phyloP scores from a whole-genome alignment of 2,329 filamentous ascomycete genomes.

The Fusarium fracticaudum region DNA sequence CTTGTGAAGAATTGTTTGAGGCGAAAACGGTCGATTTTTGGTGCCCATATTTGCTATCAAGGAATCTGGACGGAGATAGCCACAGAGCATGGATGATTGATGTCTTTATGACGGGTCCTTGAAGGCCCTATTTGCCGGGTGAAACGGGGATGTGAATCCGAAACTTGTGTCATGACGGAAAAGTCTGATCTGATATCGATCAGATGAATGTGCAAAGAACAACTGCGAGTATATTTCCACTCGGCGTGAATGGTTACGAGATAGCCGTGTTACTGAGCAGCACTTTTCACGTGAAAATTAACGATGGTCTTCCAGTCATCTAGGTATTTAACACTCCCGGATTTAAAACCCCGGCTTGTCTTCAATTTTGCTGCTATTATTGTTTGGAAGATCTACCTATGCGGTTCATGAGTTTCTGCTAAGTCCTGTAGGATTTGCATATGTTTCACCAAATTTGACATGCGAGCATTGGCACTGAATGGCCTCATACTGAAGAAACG shows the following conservation, averaged over 20 bases:
- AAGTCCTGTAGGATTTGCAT: not conserved
- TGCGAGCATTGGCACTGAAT: too few species aligned
- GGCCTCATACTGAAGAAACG: not conserved
- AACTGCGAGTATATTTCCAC: not conserved
- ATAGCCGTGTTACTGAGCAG: not conserved
- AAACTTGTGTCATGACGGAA: not conserved
- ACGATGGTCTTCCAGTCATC: not conserved
- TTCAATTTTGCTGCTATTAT: not conserved
- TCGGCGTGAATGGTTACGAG: too few species aligned
- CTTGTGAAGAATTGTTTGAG: not conserved
- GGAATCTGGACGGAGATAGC: not conserved
- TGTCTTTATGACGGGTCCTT: not conserved
- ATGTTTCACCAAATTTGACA: not conserved
- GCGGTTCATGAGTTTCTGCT: not conserved
- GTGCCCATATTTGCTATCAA: not conserved
- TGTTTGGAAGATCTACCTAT: too few species aligned
- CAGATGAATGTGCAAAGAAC: not conserved
- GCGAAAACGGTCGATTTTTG: not conserved
- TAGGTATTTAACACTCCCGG: not conserved
- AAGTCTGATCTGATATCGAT: not conserved
- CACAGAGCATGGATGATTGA: not conserved
- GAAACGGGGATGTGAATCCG: not conserved
- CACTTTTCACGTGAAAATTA: not conserved
- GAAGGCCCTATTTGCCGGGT: not conserved
- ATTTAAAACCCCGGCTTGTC: not conserved